A percentile compares a stretch with the other conserved stretches of the same genome.
phyloP scores from a whole-genome alignment of 306 rosid genomes.

The Morella rubra region DNA sequence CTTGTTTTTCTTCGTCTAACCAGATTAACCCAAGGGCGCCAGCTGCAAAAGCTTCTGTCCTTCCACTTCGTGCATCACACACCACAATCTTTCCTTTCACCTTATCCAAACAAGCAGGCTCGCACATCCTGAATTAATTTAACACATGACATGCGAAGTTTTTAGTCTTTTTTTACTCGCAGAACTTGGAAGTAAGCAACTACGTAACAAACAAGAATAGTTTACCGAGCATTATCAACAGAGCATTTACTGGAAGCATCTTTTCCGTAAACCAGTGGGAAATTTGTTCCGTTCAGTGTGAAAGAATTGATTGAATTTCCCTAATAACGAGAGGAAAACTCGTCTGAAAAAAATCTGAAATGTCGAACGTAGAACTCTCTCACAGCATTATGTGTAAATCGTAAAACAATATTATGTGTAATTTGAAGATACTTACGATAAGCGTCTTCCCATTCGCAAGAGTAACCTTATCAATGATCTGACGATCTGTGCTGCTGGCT shows the following conservation, averaged over 20 bases:
- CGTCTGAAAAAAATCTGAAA: no score
- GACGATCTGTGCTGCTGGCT: conserved; percentile 20
- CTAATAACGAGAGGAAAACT: background rate
- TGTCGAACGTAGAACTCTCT: no score
- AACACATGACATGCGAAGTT: background rate
- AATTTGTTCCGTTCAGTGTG: background rate
- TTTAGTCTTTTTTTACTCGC: background rate
- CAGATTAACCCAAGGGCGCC: conserved; percentile 32
- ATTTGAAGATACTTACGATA: background rate
- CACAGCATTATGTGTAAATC: no score
- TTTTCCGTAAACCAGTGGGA: conserved; percentile 17
- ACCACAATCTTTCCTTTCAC: conserved; percentile 42
- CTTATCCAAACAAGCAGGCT: background rate
- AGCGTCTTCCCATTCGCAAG: conserved; percentile 23
- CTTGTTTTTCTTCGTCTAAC: background rate
- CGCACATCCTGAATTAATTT: background rate
- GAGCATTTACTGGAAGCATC: background rate
- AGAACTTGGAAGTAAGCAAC: background rate
- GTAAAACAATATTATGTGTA: no score
- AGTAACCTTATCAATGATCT: conserved; percentile 18
- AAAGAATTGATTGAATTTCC: conserved; percentile 19
- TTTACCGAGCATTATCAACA: background rate
- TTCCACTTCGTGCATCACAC: background rate
- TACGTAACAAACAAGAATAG: background rate
- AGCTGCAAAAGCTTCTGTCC: background rate